Percentiles rank a stretch among this genome's conserved stretches.
These are phyloP conservation scores for Hansenula anomala DNA, from an alignment of 1,139 yeast species.

Conservation along the genomic window DNA sequence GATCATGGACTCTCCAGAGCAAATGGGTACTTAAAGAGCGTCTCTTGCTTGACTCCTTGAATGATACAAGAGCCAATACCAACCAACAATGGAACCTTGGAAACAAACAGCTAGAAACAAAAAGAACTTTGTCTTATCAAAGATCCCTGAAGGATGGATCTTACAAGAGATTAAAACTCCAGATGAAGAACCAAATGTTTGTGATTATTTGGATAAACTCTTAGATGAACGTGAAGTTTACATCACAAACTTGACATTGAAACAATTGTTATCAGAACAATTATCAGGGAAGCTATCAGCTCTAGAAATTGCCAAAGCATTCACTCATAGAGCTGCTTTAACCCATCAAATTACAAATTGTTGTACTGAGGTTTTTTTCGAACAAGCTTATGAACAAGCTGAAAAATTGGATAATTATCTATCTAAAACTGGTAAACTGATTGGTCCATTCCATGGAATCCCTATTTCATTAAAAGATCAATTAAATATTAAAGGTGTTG, in stretches of 20 bases:
- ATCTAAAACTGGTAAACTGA: conserved; percentile 28
- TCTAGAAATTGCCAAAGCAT: conserved; percentile 40
- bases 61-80: too few species aligned
- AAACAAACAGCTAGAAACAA: background rate
- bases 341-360: conserved; percentile 55
- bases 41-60: too few species aligned
- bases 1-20: too few species aligned
- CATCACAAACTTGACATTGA: background rate
- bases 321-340: conserved; percentile 51
- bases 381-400: conserved; percentile 38
- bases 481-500: conserved; percentile 40
- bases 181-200: background rate
- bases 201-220: background rate
- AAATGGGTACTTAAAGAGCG: too few species aligned
- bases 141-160: conserved; percentile 1
- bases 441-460: conserved; percentile 64
- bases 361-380: conserved; percentile 35
- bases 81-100: background rate
- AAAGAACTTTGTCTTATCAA: background rate
- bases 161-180: background rate
- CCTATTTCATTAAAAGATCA: conserved; percentile 61
- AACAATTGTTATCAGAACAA: background rate
- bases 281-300: background rate
- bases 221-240: background rate
- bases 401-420: conserved; percentile 38